Evolutionary conservation across 2,329 filamentous ascomycete genomes (phyloP).

Genomic region (Pseudonectria foliicola): DNA sequence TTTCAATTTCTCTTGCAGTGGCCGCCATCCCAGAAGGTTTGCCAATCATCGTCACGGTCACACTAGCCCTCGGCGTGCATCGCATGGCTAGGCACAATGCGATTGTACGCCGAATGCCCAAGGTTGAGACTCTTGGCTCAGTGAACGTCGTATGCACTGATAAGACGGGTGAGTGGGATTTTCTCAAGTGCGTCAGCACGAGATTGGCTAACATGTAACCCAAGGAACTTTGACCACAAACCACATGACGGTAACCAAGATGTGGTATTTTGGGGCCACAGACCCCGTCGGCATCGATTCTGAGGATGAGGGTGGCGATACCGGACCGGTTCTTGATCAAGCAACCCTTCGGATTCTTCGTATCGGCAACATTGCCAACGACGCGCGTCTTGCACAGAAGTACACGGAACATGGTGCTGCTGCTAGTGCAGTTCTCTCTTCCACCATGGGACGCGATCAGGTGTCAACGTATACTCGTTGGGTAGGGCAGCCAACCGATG

Average conservation of each 20-base stretch:
- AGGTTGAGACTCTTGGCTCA: constrained; percentile 95
- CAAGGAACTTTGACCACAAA: constrained; percentile 87
- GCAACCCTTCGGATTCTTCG: constrained; percentile 76
- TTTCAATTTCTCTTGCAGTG: constrained; percentile 92
- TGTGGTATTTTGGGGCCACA: constrained; percentile 83
- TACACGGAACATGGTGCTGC: constrained; percentile 64
- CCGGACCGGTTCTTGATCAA: constrained; percentile 51
- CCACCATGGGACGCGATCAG: constrained; percentile 59
- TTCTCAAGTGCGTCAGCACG: background rate
- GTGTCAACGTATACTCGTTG: constrained; percentile 70
- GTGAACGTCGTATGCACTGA: constrained; percentile 99
- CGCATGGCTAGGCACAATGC: constrained; percentile 94
- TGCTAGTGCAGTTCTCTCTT: constrained; percentile 71
- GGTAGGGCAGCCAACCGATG: constrained; percentile 95
- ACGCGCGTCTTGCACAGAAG: constrained; percentile 70
- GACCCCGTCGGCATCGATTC: constrained; percentile 45
- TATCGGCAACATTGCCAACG: constrained; percentile 95
- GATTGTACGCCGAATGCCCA: constrained; percentile 91
- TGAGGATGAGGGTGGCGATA: constrained; percentile 47
- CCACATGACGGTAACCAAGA: constrained; percentile 94
- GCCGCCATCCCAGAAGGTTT: constrained; percentile 94
- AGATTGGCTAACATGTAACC: constrained; percentile 10
- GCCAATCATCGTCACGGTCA: constrained; percentile 97
- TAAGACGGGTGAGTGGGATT: constrained; percentile 63
- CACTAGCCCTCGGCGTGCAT: constrained; percentile 86